Evolutionary conservation across 2,329 filamentous ascomycete genomes (phyloP), one percentile per base, ranked within the genome.

Genomic region (Penicillium polonicum): DNA sequence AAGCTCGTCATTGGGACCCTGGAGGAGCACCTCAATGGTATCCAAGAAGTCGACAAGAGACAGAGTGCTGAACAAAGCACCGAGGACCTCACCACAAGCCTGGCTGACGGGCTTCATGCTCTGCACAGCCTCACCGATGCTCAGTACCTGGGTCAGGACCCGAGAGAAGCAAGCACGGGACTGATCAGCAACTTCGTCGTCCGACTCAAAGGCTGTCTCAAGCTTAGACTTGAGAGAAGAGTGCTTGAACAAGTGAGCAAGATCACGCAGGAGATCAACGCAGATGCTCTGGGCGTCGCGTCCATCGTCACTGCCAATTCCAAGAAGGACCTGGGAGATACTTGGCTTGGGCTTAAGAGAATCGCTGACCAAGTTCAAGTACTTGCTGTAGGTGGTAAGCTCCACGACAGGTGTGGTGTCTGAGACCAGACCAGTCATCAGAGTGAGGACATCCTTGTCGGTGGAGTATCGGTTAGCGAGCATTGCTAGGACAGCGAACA

Each of bases 1-100:
- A 50, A 93, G 80, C 48, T 89, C 85, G 65, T 90, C 83, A 62
- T 91, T 87, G 6, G 89, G 86, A 48, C 88, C 85, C 64, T 90
- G 85, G 36, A 97, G 85, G 31, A 99, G 81, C 29, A 86, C 85
- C 70, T 96, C 90, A 41, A 95, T 88, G 10, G 92, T 90, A 72
- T 91, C 90, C 73, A 97, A 86, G 73, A 97, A 94, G 75, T 97
- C 91, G 52, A 86, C 83, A 3, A 93, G 92, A 0, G 92, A 93
- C 42, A 96, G 82, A 7, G 97, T 83, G 61, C 90, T 88, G 50
- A 99, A 82, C n/a, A 96, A 79, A 61, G 89, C 88, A 19, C 89
- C 86, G 48, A 97, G 81, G 1, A 91, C 84, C 56, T 89, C 85
- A 39, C 89, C 88, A 68, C 80, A 80, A 25, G 76, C 76, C 48